A percentile compares a stretch with the other conserved stretches of the same genome.
phyloP scores from a whole-genome alignment of 441 rosid species.

The Hypseocharis bilobata region DNA sequence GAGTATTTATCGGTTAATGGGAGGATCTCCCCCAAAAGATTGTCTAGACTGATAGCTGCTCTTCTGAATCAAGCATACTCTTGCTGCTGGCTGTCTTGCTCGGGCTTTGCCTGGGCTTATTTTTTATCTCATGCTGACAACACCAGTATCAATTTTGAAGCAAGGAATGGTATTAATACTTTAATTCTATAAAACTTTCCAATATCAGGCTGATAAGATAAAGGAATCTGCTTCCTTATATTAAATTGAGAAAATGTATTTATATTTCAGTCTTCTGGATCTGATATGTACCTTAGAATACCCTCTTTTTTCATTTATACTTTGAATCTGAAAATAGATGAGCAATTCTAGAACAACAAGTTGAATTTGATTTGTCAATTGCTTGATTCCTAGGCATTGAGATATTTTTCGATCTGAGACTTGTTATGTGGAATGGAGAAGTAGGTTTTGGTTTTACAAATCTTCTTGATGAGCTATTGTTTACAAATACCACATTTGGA shows the following conservation, averaged over 20 bases:
- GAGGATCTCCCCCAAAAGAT: conserved; percentile 54
- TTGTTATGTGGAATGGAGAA: not conserved
- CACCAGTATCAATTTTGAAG: conserved; percentile 66
- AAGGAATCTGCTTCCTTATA: not conserved
- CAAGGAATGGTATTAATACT: conserved; percentile 55
- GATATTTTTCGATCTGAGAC: not conserved
- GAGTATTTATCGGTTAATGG: conserved; percentile 58
- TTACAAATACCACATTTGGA: not conserved
- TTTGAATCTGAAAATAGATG: not conserved
- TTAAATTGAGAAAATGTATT: not conserved
- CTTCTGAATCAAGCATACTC: conserved; percentile 77
- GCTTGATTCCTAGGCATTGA: not conserved
- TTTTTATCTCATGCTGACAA: conserved; percentile 50
- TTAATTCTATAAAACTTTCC: conserved; percentile 1
- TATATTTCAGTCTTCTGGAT: not conserved
- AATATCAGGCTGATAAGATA: not conserved
- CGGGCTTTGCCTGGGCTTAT: conserved; percentile 69
- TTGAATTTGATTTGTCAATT: not conserved
- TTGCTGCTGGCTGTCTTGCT: conserved; percentile 64
- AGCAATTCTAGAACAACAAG: not conserved
- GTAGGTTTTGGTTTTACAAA: not conserved
- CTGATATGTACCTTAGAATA: not conserved
- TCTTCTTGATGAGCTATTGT: not conserved
- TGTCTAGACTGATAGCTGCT: conserved; percentile 51
- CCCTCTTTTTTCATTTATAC: not conserved